Conservation (phyloP, 148 eudicot genomes). For the Selenicereus undatus region DNA sequence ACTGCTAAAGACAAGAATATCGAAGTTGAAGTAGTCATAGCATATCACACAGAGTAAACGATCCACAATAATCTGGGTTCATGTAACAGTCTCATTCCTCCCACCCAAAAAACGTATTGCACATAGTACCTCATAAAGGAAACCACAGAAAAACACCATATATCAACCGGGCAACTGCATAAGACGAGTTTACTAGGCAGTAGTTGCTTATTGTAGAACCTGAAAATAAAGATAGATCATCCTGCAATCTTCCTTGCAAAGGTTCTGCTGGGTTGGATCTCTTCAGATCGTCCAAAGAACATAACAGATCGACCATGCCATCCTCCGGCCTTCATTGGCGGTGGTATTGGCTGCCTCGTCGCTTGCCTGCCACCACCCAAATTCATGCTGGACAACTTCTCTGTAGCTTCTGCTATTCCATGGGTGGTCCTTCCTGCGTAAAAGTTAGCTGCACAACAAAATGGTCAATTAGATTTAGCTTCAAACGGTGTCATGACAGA, state of each 20-base stretch:
- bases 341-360: constrained; percentile 46
- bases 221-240: constrained; percentile 18
- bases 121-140: too few relatives aligned
- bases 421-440: constrained; percentile 39
- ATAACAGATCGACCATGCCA: constrained; percentile 60
- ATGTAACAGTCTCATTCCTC: too few relatives aligned
- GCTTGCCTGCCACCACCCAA: constrained; percentile 44
- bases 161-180: too few relatives aligned
- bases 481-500: too few relatives aligned
- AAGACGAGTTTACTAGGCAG: too few relatives aligned
- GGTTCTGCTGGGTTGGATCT: constrained; percentile 45
- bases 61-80: too few relatives aligned
- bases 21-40: too few relatives aligned
- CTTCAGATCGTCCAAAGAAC: constrained; percentile 48
- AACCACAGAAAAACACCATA: too few relatives aligned
- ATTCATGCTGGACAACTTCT: constrained; percentile 60
- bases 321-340: constrained; percentile 91
- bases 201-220: too few relatives aligned
- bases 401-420: constrained; percentile 50
- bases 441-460: constrained; percentile 30
- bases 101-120: too few relatives aligned
- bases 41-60: too few relatives aligned
- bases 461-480: not conserved
- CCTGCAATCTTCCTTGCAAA: constrained; percentile 66
- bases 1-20: too few relatives aligned